These are phyloP conservation scores for Naganishia friedmannii DNA, from an alignment of 768 basidiomycete genomes.

Conservation along the genomic window DNA sequence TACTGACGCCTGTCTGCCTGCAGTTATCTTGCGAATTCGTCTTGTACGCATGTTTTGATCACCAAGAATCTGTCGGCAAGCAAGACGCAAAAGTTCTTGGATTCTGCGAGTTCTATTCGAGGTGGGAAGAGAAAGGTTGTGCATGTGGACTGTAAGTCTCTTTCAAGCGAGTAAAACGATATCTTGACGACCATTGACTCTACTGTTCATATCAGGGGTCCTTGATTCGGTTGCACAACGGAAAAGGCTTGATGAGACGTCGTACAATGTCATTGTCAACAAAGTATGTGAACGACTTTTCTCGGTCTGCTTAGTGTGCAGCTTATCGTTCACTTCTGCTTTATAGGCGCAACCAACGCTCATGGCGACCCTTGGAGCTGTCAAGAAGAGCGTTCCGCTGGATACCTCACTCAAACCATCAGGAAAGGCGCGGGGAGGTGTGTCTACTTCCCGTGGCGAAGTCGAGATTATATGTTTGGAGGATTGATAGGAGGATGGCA, in stretches of 20 bases:
- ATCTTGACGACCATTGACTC: neutral
- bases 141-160: slow-evolving; percentile 31
- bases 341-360: slow-evolving; percentile 25
- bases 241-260: slow-evolving; percentile 26
- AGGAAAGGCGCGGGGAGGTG: neutral
- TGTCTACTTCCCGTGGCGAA: neutral
- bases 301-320: neutral
- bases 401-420: neutral
- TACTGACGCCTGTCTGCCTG: neutral
- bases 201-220: slow-evolving; percentile 24
- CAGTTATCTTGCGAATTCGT: slow-evolving; percentile 22
- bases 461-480: neutral
- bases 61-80: slow-evolving; percentile 23
- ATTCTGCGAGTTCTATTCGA: slow-evolving; percentile 15
- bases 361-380: slow-evolving; percentile 11
- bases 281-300: slow-evolving; percentile 5
- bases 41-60: slow-evolving; percentile 30
- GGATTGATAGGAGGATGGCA: neutral
- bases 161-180: too few species aligned
- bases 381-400: neutral
- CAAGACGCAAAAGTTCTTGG: slow-evolving; percentile 31
- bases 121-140: slow-evolving; percentile 32
- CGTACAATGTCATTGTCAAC: slow-evolving; percentile 32
- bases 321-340: neutral
- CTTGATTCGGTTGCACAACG: slow-evolving; percentile 30